Evolutionary conservation across 2,329 filamentous ascomycete species (phyloP).

Genomic region (Botrytis squamosa): DNA sequence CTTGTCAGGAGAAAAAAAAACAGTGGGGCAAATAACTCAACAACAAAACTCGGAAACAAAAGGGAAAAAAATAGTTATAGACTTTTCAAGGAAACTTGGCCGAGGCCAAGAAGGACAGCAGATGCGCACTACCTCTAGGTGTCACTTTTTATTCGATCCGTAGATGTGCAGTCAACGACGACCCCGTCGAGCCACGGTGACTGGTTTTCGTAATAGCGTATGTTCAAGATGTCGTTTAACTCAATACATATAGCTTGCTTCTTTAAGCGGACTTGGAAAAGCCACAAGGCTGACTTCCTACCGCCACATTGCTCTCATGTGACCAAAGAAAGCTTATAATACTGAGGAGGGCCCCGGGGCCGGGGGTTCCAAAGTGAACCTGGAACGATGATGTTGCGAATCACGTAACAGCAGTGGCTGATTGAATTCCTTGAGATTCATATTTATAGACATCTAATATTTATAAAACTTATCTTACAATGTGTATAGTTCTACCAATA

Average conservation of each 20-base stretch:
- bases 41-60: not conserved
- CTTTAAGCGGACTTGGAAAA: not conserved
- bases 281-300: fast-evolving
- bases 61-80: not conserved
- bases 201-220: not conserved
- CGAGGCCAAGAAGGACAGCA: not conserved
- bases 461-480: no score
- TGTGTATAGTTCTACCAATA: no score
- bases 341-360: no score
- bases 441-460: no score
- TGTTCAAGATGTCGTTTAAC: not conserved
- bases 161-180: not conserved
- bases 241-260: not conserved
- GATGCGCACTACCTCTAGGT: not conserved
- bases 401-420: no score
- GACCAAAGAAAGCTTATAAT: no score
- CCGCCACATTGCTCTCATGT: not conserved
- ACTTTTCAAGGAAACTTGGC: not conserved
- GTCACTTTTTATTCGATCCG: not conserved
- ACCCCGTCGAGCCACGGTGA: not conserved
- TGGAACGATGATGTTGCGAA: no score
- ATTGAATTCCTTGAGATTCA: no score
- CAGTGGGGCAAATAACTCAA: not conserved
- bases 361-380: no score
- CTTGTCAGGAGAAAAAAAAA: not conserved